phyloP scores from a whole-genome alignment of 2,329 filamentous ascomycete species.

The Ophiostoma populinum region DNA sequence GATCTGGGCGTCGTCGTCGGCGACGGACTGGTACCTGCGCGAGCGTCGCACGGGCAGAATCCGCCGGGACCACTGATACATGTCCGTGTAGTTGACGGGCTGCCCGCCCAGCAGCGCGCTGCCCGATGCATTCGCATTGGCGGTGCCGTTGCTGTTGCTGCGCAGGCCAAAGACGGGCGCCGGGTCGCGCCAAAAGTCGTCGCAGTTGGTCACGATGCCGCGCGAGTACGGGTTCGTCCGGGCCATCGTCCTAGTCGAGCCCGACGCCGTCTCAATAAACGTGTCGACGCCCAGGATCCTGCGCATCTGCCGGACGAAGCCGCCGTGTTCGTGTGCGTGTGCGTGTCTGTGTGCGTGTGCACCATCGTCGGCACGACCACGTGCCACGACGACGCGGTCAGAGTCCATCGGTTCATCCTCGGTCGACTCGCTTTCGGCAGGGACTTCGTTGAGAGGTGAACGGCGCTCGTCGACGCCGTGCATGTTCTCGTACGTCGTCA shows the following conservation, averaged over 20 bases:
- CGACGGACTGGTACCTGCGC: slow-evolving; percentile 47
- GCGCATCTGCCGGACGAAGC: slow-evolving; percentile 64
- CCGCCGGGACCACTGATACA: slow-evolving; percentile 70
- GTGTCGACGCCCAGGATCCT: slow-evolving; percentile 79
- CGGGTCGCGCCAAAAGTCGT: slow-evolving; percentile 90
- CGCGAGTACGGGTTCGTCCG: slow-evolving; percentile 66
- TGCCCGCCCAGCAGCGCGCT: slow-evolving; percentile 61
- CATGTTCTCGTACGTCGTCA: slow-evolving; percentile 98
- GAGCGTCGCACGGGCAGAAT: slow-evolving; percentile 33
- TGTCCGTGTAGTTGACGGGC: slow-evolving; percentile 65
- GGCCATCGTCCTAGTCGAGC: slow-evolving; percentile 50
- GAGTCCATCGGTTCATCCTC: slow-evolving; percentile 52
- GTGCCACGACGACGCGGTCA: slow-evolving; percentile 42
- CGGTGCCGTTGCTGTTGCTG: too few species aligned
- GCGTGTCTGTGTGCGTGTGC: slow-evolving; percentile 23
- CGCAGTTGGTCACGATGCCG: slow-evolving; percentile 76
- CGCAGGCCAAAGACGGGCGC: slow-evolving; percentile 62
- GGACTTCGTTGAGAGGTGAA: too few species aligned
- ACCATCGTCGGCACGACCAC: slow-evolving; percentile 12
- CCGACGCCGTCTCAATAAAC: slow-evolving; percentile 83
- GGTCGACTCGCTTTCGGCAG: too few species aligned
- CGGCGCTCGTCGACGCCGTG: slow-evolving; percentile 54
- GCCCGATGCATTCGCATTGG: too few species aligned
- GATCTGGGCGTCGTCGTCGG: slow-evolving; percentile 47
- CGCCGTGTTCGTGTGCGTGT: slow-evolving; percentile 28